These are phyloP conservation scores for Pythium oligandrum DNA, from an alignment of 352 stramenopile genomes.

Conservation along the genomic window DNA sequence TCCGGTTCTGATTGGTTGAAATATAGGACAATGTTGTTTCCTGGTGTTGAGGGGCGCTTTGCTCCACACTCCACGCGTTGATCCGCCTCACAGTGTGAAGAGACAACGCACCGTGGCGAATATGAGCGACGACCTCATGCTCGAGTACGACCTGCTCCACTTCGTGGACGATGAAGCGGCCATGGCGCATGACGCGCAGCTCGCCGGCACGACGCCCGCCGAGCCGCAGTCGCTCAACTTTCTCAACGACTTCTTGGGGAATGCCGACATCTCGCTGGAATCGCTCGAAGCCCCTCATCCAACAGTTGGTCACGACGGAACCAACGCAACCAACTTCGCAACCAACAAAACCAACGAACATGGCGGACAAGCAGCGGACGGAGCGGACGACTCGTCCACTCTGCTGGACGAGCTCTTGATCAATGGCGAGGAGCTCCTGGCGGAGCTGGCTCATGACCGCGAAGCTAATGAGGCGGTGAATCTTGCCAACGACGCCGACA, in stretches of 20 bases:
- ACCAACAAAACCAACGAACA: background rate
- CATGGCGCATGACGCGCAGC: slow-evolving; percentile 1
- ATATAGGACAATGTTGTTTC: too few species aligned
- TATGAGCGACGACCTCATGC: slow-evolving; percentile 16
- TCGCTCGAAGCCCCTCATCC: slow-evolving; percentile 9
- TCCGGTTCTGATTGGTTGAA: too few species aligned
- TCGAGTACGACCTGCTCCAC: slow-evolving; percentile 32
- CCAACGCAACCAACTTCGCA: slow-evolving; percentile 1
- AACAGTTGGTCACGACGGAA: background rate
- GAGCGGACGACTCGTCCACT: slow-evolving; percentile 12
- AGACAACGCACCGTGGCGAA: too few species aligned
- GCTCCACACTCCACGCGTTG: too few species aligned
- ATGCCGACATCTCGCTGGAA: slow-evolving; percentile 16
- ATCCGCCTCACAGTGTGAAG: too few species aligned
- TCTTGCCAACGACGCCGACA: background rate
- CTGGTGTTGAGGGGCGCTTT: too few species aligned
- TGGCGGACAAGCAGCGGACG: slow-evolving; percentile 1
- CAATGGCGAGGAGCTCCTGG: slow-evolving; percentile 54
- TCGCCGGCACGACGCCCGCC: background rate
- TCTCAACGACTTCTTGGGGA: slow-evolving; percentile 24
- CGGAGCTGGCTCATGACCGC: slow-evolving; percentile 30
- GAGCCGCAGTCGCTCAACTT: slow-evolving; percentile 16
- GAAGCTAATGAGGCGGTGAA: slow-evolving; percentile 14
- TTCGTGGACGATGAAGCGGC: slow-evolving; percentile 27
- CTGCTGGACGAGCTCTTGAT: slow-evolving; percentile 40